phyloP scores from a whole-genome alignment of 2,329 filamentous ascomycete species.

The Penicillium sp. region DNA sequence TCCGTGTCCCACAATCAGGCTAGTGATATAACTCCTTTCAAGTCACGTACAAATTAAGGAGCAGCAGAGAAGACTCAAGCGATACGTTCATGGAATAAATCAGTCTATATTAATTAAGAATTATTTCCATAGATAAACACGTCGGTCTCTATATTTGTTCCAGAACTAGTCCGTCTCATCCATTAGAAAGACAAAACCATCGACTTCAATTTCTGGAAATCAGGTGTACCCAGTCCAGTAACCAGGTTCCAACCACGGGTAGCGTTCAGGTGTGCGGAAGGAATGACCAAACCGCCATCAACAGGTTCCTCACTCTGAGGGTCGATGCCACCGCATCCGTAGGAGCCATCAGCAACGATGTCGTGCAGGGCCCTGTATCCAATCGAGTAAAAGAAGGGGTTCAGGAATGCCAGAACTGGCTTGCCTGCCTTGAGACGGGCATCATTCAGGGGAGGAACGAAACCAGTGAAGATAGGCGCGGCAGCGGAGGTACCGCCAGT shows the following conservation, averaged over 20 bases:
- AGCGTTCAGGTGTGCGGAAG: slow-evolving; percentile 30
- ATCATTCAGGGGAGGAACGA: slow-evolving; percentile 62
- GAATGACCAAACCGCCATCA: slow-evolving; percentile 23
- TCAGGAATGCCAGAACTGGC: slow-evolving; percentile 54
- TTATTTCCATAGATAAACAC: too few relatives aligned
- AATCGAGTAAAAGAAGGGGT: slow-evolving; percentile 56
- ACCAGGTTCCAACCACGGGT: slow-evolving; percentile 43
- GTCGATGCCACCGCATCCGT: slow-evolving; percentile 35
- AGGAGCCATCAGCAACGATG: slow-evolving; percentile 33
- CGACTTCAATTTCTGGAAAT: slow-evolving; percentile 23
- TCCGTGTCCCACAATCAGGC: too few relatives aligned
- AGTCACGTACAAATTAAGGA: too few relatives aligned
- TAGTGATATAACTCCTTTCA: too few relatives aligned
- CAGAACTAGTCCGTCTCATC: too few relatives aligned
- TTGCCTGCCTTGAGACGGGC: slow-evolving; percentile 53
- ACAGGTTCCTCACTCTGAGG: slow-evolving; percentile 11
- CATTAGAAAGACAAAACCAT: slow-evolving; percentile 16
- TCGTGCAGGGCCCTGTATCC: slow-evolving; percentile 53
- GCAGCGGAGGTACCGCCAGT: slow-evolving; percentile 39
- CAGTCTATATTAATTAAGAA: too few relatives aligned
- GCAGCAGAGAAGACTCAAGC: too few relatives aligned
- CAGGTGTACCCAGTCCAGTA: slow-evolving; percentile 39
- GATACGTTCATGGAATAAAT: too few relatives aligned
- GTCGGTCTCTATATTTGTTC: too few relatives aligned
- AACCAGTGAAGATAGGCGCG: slow-evolving; percentile 56